These are phyloP conservation scores for Parmales sp. DNA, from an alignment of 108 stramenopile species.

Conservation along the genomic window DNA sequence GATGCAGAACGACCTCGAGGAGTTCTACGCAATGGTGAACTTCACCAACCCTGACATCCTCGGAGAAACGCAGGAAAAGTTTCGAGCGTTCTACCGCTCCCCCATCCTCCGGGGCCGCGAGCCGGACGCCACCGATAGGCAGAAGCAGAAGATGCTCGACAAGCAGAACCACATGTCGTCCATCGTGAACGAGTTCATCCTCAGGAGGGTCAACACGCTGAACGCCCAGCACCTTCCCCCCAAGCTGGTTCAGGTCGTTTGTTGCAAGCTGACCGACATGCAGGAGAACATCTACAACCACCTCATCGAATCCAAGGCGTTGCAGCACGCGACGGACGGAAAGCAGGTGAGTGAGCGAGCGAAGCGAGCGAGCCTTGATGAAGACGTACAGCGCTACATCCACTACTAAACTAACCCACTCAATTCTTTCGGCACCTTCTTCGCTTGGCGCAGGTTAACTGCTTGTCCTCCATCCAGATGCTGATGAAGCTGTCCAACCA, in stretches of 20 bases:
- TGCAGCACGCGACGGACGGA: conserved; percentile 88
- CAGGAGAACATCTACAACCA: conserved; percentile 91
- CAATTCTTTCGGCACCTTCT: background rate
- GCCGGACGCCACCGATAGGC: conserved; percentile 82
- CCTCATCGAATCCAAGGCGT: conserved; percentile 75
- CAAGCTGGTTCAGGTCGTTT: conserved; percentile 95
- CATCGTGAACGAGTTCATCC: conserved; percentile 89
- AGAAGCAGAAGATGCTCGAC: conserved; percentile 66
- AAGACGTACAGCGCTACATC: no score
- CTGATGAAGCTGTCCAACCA: conserved; percentile 93
- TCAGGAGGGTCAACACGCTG: conserved; percentile 88
- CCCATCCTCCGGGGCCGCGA: conserved; percentile 87
- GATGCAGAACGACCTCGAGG: conserved; percentile 94
- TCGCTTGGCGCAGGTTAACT: conserved; percentile 49
- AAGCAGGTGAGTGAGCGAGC: conserved; percentile 75
- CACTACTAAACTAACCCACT: no score
- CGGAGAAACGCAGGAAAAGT: conserved; percentile 77
- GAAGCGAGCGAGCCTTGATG: no score
- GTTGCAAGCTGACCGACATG: conserved; percentile 87
- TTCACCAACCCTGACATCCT: conserved; percentile 86
- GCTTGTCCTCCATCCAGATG: conserved; percentile 82
- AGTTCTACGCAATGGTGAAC: conserved; percentile 96
- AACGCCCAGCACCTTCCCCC: conserved; percentile 96
- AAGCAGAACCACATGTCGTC: conserved; percentile 79
- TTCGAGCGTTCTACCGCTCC: conserved; percentile 57